phyloP scores from a whole-genome alignment of 768 basidiomycete genomes.

The Suillus alpinus region DNA sequence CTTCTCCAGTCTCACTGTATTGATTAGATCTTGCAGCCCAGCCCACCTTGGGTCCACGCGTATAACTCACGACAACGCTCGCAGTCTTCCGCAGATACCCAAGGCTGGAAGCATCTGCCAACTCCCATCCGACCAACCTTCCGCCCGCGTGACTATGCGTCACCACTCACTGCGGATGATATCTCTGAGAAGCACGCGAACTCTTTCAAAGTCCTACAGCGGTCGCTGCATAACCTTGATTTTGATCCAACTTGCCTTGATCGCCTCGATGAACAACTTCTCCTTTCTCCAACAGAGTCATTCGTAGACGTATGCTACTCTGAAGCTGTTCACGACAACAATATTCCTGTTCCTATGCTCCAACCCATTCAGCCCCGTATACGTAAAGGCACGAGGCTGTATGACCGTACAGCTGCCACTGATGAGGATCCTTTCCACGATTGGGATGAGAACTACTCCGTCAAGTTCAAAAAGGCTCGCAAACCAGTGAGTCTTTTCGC shows the following conservation, averaged over 20 bases:
- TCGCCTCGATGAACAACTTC: constrained; percentile 41
- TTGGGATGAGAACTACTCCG: constrained; percentile 34
- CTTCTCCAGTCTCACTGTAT: neutral
- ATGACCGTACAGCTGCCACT: constrained; percentile 33
- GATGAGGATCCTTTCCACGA: constrained; percentile 34
- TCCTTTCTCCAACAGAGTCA: constrained; percentile 37
- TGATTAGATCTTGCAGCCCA: constrained; percentile 16
- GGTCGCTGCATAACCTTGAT: constrained; percentile 34
- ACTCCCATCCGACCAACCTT: constrained; percentile 33
- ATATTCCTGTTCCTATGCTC: constrained; percentile 21
- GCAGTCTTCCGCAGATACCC: constrained; percentile 31
- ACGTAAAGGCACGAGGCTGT: constrained; percentile 25
- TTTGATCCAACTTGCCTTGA: constrained; percentile 41
- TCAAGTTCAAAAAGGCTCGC: constrained; percentile 12
- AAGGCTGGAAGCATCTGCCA: constrained; percentile 29
- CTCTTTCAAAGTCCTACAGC: constrained; percentile 30
- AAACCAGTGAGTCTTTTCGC: constrained; percentile 19
- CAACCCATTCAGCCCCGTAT: constrained; percentile 33
- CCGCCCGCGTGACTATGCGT: constrained; percentile 33
- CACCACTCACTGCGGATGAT: constrained; percentile 28
- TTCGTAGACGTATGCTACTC: constrained; percentile 44
- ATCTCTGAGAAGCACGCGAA: constrained; percentile 26
- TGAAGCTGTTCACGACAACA: constrained; percentile 35
- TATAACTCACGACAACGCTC: constrained; percentile 27
- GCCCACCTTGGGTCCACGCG: constrained; percentile 7